Percentiles rank a stretch among this genome's conserved stretches.
These are phyloP conservation scores for Mycosphaerelloides madeirae DNA, from an alignment of 2,329 filamentous ascomycete genomes.

Conservation along the genomic window DNA sequence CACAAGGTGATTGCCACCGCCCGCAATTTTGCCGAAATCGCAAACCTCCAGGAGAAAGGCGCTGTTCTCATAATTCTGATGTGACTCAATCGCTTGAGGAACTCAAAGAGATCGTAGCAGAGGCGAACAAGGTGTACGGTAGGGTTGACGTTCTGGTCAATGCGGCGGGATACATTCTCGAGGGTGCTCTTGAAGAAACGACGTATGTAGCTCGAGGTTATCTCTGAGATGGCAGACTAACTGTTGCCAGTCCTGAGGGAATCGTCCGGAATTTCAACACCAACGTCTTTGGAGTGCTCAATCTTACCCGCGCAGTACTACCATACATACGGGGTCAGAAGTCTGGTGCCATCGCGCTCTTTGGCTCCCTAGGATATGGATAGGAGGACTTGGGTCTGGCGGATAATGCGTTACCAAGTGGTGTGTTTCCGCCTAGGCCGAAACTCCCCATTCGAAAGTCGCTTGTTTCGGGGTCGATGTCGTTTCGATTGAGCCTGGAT, in stretches of 20 bases:
- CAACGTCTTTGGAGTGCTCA: constrained; percentile 23
- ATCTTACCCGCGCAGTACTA: constrained; percentile 21
- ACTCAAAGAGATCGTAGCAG: too few relatives aligned
- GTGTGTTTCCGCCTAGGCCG: constrained; percentile 43
- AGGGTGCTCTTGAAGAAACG: constrained; percentile 17
- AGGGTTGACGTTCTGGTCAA: constrained; percentile 40
- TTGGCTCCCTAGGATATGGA: constrained; percentile 47
- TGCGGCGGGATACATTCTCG: constrained; percentile 35
- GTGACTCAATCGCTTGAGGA: too few relatives aligned
- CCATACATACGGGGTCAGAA: constrained; percentile 21
- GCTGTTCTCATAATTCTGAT: too few relatives aligned
- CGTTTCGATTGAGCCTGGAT: constrained; percentile 48
- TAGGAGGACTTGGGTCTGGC: constrained; percentile 31
- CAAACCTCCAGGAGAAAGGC: too few relatives aligned
- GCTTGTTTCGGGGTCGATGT: constrained; percentile 38
- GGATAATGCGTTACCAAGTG: constrained; percentile 46
- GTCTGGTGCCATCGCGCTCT: constrained; percentile 22
- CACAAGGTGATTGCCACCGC: constrained; percentile 45
- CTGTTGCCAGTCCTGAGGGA: constrained; percentile 3
- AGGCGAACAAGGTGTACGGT: too few relatives aligned
- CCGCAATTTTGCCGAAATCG: too few relatives aligned
- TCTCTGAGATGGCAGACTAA: too few relatives aligned
- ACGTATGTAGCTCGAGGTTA: constrained; percentile 1
- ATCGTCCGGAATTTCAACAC: constrained; percentile 18
- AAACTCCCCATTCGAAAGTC: constrained; percentile 44